phyloP scores from a whole-genome alignment of 2,329 filamentous ascomycete genomes.

The Remersonia thermophila region DNA sequence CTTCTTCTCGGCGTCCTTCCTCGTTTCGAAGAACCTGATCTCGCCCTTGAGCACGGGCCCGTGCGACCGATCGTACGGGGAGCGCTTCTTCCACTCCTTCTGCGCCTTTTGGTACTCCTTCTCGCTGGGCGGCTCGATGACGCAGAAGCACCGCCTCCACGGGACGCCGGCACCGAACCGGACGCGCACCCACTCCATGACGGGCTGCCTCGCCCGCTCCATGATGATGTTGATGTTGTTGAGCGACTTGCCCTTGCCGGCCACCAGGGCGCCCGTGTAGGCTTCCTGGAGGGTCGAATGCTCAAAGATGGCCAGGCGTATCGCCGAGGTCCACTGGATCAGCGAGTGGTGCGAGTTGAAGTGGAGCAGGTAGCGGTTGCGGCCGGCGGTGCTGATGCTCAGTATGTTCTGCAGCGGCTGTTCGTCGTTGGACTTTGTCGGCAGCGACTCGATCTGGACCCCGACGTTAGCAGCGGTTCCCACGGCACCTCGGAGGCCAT shows the following conservation, averaged over 20 bases:
- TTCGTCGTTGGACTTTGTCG: slow-evolving; percentile 63
- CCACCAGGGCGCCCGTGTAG: slow-evolving; percentile 90
- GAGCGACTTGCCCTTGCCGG: slow-evolving; percentile 77
- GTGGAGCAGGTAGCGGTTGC: slow-evolving; percentile 89
- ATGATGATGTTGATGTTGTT: slow-evolving; percentile 88
- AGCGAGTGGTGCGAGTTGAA: slow-evolving; percentile 92
- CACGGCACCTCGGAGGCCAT: too few relatives aligned
- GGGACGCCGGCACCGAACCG: slow-evolving; percentile 91
- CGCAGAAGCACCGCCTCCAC: slow-evolving; percentile 95
- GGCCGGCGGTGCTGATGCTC: slow-evolving; percentile 87
- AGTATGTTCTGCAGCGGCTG: slow-evolving; percentile 87
- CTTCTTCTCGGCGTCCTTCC: slow-evolving; percentile 63
- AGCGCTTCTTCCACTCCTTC: slow-evolving; percentile 71
- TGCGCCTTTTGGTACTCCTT: slow-evolving; percentile 78
- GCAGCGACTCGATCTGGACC: slow-evolving; percentile 69
- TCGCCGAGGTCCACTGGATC: slow-evolving; percentile 90
- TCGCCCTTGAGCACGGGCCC: slow-evolving; percentile 63
- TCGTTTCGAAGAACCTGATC: slow-evolving; percentile 88
- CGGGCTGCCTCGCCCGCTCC: slow-evolving; percentile 62
- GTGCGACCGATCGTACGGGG: slow-evolving; percentile 64
- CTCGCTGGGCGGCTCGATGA: slow-evolving; percentile 83
- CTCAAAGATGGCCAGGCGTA: slow-evolving; percentile 88
- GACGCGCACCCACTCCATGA: slow-evolving; percentile 90
- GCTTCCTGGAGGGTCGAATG: slow-evolving; percentile 88
- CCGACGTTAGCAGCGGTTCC: slow-evolving; percentile 2